Evolutionary conservation across 75 land plant genomes (phyloP), one percentile per base, ranked within the genome.

Genomic region (Sequoia sempervirens): DNA sequence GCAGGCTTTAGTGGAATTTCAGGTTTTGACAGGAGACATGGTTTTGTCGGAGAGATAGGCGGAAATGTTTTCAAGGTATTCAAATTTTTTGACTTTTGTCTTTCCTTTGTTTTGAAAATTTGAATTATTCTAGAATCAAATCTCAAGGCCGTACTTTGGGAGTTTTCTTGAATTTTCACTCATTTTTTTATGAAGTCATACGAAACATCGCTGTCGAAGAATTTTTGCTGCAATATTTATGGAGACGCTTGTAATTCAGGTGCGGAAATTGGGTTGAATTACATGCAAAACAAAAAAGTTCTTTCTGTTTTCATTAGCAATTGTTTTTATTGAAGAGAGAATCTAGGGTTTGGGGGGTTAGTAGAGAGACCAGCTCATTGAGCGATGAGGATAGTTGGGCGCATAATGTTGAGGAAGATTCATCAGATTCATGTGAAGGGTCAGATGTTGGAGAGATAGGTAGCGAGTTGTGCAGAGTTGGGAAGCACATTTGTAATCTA

Each of bases 381-480:
- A 41, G 43, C 28, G 83, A 43, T 30, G 83, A 64, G 6, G 86
- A 83, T 12, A 85, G 85, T 10, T 87, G 83, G 20, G 58, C 82
- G 41, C 91, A 90, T 75, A 82, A 85, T 41, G 91, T 85, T 56
- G 90, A 93, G 15, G 93, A 89, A 2, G 89, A 86, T 68, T 92
- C 84, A 17, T 92, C 91, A 3, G 93, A 93, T 53, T 92, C 87
- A 81, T 84, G 81, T 74, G 92, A 92, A 72, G 81, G 82, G 43
- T 64, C 85, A 40, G 92, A 89, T 73, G 76, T 88, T 80, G 93
- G 92, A 34, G 96, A 95, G 83, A 85, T 83, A 36, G 94, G 93
- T 30, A 88, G 84, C 0, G 96, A 97, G 81, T 84, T 93, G 68
- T 96, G 98, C 80, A 95, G 92, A 75, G 86, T 96, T n/a, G 99